Percentiles rank a stretch among this genome's conserved stretches.
Conservation (phyloP, 2,329 filamentous ascomycete genomes). For the Pezicula rhizophila region DNA sequence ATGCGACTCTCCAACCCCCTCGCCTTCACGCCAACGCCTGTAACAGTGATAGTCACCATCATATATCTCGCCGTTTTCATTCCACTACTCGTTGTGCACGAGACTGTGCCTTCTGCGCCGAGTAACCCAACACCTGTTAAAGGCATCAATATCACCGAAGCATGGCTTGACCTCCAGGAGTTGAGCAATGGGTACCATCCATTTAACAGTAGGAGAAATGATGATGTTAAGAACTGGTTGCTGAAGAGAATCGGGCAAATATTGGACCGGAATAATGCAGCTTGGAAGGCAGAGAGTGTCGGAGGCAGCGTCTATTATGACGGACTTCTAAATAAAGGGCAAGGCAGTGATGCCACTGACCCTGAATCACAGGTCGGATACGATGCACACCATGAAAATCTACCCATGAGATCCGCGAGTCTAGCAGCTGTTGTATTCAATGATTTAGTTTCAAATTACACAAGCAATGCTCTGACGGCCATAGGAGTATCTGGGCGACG, state of each 20-base stretch:
- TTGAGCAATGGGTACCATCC: slow-evolving; percentile 77
- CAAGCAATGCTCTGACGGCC: slow-evolving; percentile 47
- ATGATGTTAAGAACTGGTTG: slow-evolving; percentile 71
- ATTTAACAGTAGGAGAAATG: slow-evolving; percentile 81
- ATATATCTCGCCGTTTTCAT: slow-evolving; percentile 75
- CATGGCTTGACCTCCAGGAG: slow-evolving; percentile 76
- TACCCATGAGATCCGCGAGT: slow-evolving; percentile 8
- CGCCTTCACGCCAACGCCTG: slow-evolving; percentile 73
- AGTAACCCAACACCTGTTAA: slow-evolving; percentile 42
- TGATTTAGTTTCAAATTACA: slow-evolving; percentile 73
- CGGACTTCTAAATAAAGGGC: slow-evolving; percentile 12
- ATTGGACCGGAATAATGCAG: slow-evolving; percentile 52
- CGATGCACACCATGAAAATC: slow-evolving; percentile 7
- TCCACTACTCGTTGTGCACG: slow-evolving; percentile 67
- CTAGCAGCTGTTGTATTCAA: slow-evolving; percentile 65
- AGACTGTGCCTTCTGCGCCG: slow-evolving; percentile 65
- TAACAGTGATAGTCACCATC: slow-evolving; percentile 71
- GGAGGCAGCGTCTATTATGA: background rate
- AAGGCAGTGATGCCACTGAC: background rate
- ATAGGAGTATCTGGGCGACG: slow-evolving; percentile 27
- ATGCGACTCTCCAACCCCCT: slow-evolving; percentile 46
- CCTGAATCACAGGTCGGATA: background rate
- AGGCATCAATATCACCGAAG: slow-evolving; percentile 76
- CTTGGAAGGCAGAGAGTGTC: slow-evolving; percentile 36
- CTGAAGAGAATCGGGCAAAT: slow-evolving; percentile 66